phyloP scores from a whole-genome alignment of 164 flowering plant species.

The Brasenia schreberi region DNA sequence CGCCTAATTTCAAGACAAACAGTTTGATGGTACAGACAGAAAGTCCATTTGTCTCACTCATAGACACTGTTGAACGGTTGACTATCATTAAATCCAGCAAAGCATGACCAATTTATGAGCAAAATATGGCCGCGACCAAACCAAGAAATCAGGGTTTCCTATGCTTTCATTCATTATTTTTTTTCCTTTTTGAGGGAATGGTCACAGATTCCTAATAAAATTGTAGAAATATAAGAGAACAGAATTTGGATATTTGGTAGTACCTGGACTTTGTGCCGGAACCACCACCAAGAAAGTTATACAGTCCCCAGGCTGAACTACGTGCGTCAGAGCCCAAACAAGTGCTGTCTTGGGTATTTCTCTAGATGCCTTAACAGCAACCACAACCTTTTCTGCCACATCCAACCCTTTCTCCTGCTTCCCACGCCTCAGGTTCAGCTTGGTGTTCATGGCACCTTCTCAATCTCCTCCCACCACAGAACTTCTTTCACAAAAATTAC shows the following conservation, averaged over 20 bases:
- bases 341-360: constrained; percentile 83
- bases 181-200: too few species aligned
- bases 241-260: background rate
- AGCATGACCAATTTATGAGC: background rate
- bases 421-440: constrained; percentile 27
- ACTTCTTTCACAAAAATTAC: background rate
- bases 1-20: background rate
- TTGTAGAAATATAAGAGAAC: background rate
- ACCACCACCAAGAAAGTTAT: constrained; percentile 80
- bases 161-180: too few species aligned
- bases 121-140: too few species aligned
- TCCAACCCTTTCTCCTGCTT: constrained; percentile 37
- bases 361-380: constrained; percentile 88
- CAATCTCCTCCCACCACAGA: constrained; percentile 12
- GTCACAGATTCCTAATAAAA: background rate
- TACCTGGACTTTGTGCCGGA: constrained; percentile 70
- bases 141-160: background rate
- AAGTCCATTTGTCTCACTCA: background rate
- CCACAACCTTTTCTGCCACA: constrained; percentile 65
- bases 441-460: constrained; percentile 11
- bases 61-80: background rate
- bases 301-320: constrained; percentile 93
- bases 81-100: background rate
- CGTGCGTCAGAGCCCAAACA: constrained; percentile 95
- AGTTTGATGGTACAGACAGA: background rate